Base-by-base conservation (phyloP, 2,329 filamentous ascomycete genomes). In the Alternaria alternata region DNA sequence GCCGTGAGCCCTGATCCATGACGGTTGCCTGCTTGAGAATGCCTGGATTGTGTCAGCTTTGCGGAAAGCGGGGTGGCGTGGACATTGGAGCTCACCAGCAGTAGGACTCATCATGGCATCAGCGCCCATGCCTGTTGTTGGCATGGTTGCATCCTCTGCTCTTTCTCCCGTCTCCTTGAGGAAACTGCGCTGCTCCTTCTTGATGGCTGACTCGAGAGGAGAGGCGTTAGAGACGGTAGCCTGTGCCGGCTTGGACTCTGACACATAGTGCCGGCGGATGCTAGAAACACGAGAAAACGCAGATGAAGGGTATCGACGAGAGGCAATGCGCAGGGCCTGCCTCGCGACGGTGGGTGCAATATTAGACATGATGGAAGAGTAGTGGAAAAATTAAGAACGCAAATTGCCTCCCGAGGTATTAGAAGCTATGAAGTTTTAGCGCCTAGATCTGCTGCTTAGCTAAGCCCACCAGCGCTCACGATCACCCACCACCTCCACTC, bases 11-110 rank as follows among this genome's bases (percentile, higher is more conserved):
- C 79, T 96, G 89, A 69, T 97, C 94, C 90, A 98, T 92, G 65
- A 97, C 85, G 12, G 93, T 93, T 8, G 94, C 94, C 78, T 97
- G 91, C 83, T 95, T 96, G 63, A 99, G 84, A 46, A 97, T 90
- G 67, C 91, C 91, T 86, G 61, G 2, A 20, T 4, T 8, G 5
- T 20, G 61, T 77, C 54, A 76, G 61, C 58, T 54, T 57, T 41
- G 46, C 44, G 22, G 30, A 20, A 34, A 39, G 48, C 44, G 49
- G 41, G 54, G 54, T 41, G 57, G 53, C 43, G 58, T 34, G 52
- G 42, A 44, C 46, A 26, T 41, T 30, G 44, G 51, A 56, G 57
- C 64, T 48, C 83, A 81, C 88, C 88, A 64, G 92, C 91, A 76
- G 91, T 88, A n/a, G 92, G 91, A 79, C 91, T 95, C 83, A 95